Evolutionary conservation across 257 asterid genomes (phyloP), one percentile per base, ranked within the genome.

Genomic region (Ligustrum vulgare): DNA sequence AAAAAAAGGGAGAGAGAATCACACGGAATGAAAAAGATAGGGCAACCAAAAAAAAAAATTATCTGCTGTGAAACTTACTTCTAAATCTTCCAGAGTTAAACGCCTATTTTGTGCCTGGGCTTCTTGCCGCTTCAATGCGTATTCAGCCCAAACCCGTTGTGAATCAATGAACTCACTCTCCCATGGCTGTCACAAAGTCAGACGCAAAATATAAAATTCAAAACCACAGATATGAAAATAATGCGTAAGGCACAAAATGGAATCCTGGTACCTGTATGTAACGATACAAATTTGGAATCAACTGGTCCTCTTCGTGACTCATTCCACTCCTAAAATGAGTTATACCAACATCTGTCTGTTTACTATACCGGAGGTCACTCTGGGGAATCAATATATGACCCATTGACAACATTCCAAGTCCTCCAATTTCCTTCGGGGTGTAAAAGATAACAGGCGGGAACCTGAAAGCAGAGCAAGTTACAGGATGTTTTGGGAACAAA

Each of bases 61-160:
- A 69, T 23, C 9, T 33, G 63, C 35, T 49, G 47, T 54, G 72
- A 79, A 10, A 82, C 94, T 84, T 76, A 94, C 99, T 86, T 95
- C 99, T 84, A 95, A 82, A 82, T 95, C 99, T 80, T 95, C 99
- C 79, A 95, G 88, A 58, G 99, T 95, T 79, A 93, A 86, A 18
- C 99, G 90, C 86, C 99, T 87, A 78, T 95, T 95, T 71, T 95
- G 99, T 22, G 99, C 97, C 83, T 95, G 99, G 36, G 99, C 98
- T 78, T 95, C 99, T 83, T 91, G 97, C 84, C 99, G 89, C 86
- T 95, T 93, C 85, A 95, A 82, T 20, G 99, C 99, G 89, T 95
- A 95, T 73, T 95, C 99, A 62, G 98, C 99, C 99, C 98, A 95
- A 82, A 95, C 99, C 77, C 99, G 94, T 84, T 93, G 97, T n/a